Conservation (phyloP, 257 asterid genomes). For the Haberlea rhodopensis region DNA sequence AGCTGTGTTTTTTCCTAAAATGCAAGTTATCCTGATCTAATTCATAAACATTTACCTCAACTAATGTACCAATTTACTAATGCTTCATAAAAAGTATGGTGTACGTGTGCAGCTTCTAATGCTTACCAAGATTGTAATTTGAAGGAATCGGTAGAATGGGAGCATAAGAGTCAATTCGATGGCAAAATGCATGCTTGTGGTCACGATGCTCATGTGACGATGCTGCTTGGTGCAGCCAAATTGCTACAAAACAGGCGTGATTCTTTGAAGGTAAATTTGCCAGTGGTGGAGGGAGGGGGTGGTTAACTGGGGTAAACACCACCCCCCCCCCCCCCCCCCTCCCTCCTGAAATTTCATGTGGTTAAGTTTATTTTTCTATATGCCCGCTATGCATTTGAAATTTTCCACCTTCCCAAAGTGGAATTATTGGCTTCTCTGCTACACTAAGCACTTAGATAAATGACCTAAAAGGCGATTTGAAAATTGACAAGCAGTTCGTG, state of each 20-base stretch:
- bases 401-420: neutral
- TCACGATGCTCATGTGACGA: no score
- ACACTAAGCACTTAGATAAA: neutral
- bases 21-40: neutral
- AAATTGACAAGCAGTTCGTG: no score
- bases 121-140: slow-evolving; percentile 16
- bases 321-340: no score
- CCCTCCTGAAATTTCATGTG: neutral
- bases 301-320: neutral
- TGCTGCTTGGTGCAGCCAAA: slow-evolving; percentile 95
- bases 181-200: slow-evolving; percentile 98
- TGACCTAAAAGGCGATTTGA: no score
- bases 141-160: slow-evolving; percentile 91
- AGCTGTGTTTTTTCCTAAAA: no score
- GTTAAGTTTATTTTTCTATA: neutral
- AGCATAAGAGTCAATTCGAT: slow-evolving; percentile 74
- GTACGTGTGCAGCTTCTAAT: slow-evolving; percentile 20
- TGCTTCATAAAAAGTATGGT: neutral
- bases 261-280: slow-evolving; percentile 60
- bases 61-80: no score
- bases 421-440: neutral
- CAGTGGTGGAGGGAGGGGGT: neutral
- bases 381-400: no score
- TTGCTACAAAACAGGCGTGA: slow-evolving; percentile 57
- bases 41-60: no score